phyloP scores from a whole-genome alignment of 1,284 basidiomycete species.

The Apiotrichum laibachii region DNA sequence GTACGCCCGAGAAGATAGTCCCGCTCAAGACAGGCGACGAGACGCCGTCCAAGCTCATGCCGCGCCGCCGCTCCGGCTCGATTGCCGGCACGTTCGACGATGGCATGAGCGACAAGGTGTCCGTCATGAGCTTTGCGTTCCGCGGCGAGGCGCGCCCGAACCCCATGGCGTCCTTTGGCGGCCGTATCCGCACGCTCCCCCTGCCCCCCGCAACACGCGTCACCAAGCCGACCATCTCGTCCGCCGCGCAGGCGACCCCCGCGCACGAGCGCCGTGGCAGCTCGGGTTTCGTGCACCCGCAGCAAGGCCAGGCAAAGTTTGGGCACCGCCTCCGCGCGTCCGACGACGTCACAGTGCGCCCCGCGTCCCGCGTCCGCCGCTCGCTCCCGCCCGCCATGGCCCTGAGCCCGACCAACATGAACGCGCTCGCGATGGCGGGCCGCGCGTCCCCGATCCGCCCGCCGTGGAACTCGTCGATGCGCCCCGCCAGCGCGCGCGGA shows the following conservation, averaged over 20 bases:
- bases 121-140: conserved; percentile 46
- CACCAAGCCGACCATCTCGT: conserved; percentile 4
- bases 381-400: conserved; percentile 31
- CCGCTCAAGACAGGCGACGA: conserved; percentile 16
- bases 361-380: conserved; percentile 21
- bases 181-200: neutral
- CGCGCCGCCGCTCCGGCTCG: conserved; percentile 8
- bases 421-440: neutral
- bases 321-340: conserved; percentile 39
- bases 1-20: conserved; percentile 4
- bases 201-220: conserved; percentile 1
- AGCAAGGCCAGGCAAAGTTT: conserved; percentile 44
- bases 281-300: conserved; percentile 25
- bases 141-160: conserved; percentile 22
- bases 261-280: conserved; percentile 17
- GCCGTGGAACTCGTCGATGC: conserved; percentile 13
- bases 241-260: no score
- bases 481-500: neutral
- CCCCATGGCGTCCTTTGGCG: neutral
- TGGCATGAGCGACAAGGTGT: conserved; percentile 31
- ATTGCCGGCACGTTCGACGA: conserved; percentile 7
- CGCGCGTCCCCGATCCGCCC: conserved; percentile 8
- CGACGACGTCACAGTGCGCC: conserved; percentile 21
- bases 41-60: conserved; percentile 8
- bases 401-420: neutral